phyloP scores from a whole-genome alignment of 1,284 basidiomycete species.

The Xanthoconium separans region DNA sequence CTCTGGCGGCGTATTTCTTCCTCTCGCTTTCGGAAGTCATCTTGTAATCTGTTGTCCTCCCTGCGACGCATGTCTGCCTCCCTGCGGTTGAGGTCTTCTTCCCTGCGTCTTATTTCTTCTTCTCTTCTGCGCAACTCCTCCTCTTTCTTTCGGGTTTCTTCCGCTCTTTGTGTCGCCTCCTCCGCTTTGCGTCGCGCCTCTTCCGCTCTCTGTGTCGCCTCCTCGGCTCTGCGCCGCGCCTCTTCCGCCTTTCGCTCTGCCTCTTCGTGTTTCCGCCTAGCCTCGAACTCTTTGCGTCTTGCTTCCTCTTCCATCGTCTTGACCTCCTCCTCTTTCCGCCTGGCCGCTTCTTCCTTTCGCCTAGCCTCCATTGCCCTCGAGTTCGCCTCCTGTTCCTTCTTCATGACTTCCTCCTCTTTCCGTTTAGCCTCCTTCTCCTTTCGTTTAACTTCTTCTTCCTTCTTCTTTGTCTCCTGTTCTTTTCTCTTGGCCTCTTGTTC shows the following conservation, averaged over 20 bases:
- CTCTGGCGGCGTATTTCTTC: slow-evolving; percentile 45
- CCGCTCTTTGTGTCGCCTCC: slow-evolving; percentile 26
- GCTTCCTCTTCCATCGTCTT: slow-evolving; percentile 33
- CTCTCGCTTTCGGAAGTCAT: slow-evolving; percentile 43
- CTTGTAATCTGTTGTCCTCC: slow-evolving; percentile 29
- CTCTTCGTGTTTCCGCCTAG: slow-evolving; percentile 34
- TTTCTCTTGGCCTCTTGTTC: slow-evolving; percentile 25
- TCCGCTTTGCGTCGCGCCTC: slow-evolving; percentile 31
- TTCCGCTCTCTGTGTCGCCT: slow-evolving; percentile 24
- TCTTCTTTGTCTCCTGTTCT: slow-evolving; percentile 23
- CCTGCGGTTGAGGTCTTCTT: slow-evolving; percentile 35
- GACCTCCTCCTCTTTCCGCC: slow-evolving; percentile 31
- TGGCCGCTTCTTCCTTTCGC: slow-evolving; percentile 28
- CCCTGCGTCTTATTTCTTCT: slow-evolving; percentile 26
- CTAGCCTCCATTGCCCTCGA: slow-evolving; percentile 21
- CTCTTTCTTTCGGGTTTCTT: slow-evolving; percentile 28
- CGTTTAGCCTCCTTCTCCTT: slow-evolving; percentile 31
- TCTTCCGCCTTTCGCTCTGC: slow-evolving; percentile 13
- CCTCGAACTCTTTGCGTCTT: slow-evolving; percentile 24
- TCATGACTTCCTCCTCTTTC: slow-evolving; percentile 31
- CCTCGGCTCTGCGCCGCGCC: slow-evolving; percentile 27
- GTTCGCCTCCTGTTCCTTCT: slow-evolving; percentile 28
- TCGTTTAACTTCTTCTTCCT: slow-evolving; percentile 26
- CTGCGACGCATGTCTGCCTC: slow-evolving; percentile 31
- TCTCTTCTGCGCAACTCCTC: slow-evolving; percentile 42